Conservation (phyloP, 2,329 filamentous ascomycete genomes). For the Microcyclospora pomicola region DNA sequence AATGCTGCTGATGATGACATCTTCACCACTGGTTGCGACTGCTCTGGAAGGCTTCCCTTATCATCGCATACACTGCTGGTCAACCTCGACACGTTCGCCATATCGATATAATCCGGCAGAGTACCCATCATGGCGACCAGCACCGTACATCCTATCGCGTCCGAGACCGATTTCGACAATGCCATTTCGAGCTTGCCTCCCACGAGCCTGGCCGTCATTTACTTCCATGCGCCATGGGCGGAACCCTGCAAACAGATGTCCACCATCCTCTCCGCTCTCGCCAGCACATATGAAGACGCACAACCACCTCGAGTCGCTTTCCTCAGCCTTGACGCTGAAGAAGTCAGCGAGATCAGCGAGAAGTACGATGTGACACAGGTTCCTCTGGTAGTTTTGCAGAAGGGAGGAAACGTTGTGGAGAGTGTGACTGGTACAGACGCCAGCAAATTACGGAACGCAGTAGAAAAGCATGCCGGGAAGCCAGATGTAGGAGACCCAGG, state of each 20-base stretch:
- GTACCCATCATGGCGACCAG: slow-evolving; percentile 3
- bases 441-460: slow-evolving; percentile 66
- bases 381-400: slow-evolving; percentile 75
- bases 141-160: slow-evolving; percentile 62
- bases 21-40: not conserved
- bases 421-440: slow-evolving; percentile 84
- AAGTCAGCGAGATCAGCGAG: slow-evolving; percentile 82
- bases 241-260: slow-evolving; percentile 92
- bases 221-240: slow-evolving; percentile 95
- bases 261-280: slow-evolving; percentile 71
- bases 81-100: too few species aligned
- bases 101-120: not conserved
- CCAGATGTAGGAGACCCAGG: slow-evolving; percentile 14
- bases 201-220: slow-evolving; percentile 66
- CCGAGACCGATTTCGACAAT: slow-evolving; percentile 57
- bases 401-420: slow-evolving; percentile 62
- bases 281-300: slow-evolving; percentile 64
- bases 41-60: not conserved
- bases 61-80: too few species aligned
- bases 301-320: slow-evolving; percentile 58
- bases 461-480: slow-evolving; percentile 64
- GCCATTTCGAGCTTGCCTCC: slow-evolving; percentile 52
- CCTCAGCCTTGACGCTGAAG: slow-evolving; percentile 86
- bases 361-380: slow-evolving; percentile 89
- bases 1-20: not conserved